Conservation (phyloP, 1,139 yeast species). For the Kurtzmaniella quercitrusa region DNA sequence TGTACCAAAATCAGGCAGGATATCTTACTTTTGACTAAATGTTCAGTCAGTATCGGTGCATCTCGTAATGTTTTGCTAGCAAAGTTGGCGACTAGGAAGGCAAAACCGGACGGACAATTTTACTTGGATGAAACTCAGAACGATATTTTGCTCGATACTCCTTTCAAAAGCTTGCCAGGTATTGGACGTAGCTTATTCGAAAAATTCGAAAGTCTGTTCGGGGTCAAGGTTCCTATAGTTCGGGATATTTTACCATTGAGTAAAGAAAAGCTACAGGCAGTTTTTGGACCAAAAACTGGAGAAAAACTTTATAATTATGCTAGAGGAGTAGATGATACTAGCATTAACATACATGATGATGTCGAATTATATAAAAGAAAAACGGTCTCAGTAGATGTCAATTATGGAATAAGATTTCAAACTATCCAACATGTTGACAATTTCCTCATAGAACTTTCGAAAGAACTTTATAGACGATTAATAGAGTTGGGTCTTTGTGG, state of each 20-base stretch:
- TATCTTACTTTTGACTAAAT: conserved; percentile 46
- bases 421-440: conserved; percentile 54
- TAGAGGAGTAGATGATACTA: conserved; percentile 64
- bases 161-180: conserved; percentile 72
- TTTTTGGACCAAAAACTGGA: conserved; percentile 72
- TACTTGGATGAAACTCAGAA: conserved; percentile 27
- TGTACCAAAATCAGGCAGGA: conserved; percentile 38
- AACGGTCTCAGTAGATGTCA: conserved; percentile 82
- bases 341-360: conserved; percentile 47
- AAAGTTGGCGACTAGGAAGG: conserved; percentile 65
- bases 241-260: conserved; percentile 35
- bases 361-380: conserved; percentile 53
- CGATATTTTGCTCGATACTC: conserved; percentile 38
- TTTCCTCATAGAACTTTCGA: conserved; percentile 56
- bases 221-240: conserved; percentile 11
- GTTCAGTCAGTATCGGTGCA: conserved; percentile 76
- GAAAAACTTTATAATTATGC: conserved; percentile 53
- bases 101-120: conserved; percentile 75
- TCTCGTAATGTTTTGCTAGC: conserved; percentile 73
- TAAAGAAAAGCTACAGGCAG: conserved; percentile 30
- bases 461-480: conserved; percentile 57
- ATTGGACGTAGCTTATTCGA: conserved; percentile 58
- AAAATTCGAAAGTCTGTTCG: conserved; percentile 28
- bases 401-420: conserved; percentile 83
- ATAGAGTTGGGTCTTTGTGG: conserved; percentile 47